Base-by-base conservation (phyloP, 176 grass and related monocot species). In the Dendrocalamus sinicus region DNA sequence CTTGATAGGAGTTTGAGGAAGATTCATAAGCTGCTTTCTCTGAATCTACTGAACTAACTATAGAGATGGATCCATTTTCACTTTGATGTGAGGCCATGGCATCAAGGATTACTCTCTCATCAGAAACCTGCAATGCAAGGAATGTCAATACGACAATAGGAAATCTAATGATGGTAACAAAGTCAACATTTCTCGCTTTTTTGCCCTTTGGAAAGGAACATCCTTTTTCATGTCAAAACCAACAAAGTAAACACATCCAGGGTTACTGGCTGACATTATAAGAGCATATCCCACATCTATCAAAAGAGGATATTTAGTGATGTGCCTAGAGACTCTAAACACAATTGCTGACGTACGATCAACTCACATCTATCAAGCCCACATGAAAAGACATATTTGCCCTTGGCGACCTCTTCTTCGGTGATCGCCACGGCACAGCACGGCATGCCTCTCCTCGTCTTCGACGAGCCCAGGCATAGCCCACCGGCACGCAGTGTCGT, bases 1-100 rank as follows among this genome's bases (percentile, higher is more conserved):
- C 76, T 85, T 94, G 86, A 99, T 83, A 77, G 93, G 96, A 81
- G 93, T 89, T 67, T 94, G 90, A 62, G 92, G 79, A 80, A 96
- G 79, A 90, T 62, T 93, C 96, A 89, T 94, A 87, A 35, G 89
- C 74, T 44, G 91, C 86, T 84, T 89, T 94, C 74, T 94, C 87
- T 67, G 86, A 91, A 62, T 94, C 92, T 6, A 89, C 48, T 7
- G 85, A 88, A 90, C 84, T 80, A 82, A 78, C 69, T 11, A 67
- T 78, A 46, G 83, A 80, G 9, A 91, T 59, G 65, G 87, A 84
- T 15, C 90, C 90, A 77, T 86, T 92, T 83, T 95, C 90, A 83
- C 67, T 92, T 76, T 70, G 80, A 81, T 66, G 71, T 70, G 83
- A 87, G 76, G 58, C 35, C 57, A 78, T 28, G 73, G 23, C 72